Evolutionary conservation across 108 stramenopile genomes (phyloP).

Genomic region (Cyclotella sp.): DNA sequence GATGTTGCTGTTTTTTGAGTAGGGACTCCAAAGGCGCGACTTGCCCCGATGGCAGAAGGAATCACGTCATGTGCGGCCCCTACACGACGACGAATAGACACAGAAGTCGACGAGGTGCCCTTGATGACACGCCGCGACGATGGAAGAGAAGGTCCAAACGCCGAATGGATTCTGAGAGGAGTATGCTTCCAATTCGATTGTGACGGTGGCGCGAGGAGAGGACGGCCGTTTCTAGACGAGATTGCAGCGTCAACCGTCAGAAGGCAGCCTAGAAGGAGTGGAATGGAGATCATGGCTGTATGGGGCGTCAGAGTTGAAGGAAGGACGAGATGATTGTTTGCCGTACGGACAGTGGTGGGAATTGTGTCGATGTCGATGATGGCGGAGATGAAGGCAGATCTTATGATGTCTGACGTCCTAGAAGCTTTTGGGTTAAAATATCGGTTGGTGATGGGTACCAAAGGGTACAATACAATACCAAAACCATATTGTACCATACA

Average conservation of each 20-base stretch:
- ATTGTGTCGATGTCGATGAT: constrained; percentile 3
- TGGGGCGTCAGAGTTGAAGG: no score
- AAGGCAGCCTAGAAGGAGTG: constrained; percentile 7
- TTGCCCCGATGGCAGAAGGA: background rate
- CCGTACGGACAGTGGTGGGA: background rate
- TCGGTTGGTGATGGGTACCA: no score
- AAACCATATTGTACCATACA: no score
- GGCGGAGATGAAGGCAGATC: no score
- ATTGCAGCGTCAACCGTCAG: background rate
- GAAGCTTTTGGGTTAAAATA: no score
- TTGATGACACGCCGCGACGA: background rate
- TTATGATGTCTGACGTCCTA: no score
- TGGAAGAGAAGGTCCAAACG: background rate
- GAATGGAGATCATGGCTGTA: background rate
- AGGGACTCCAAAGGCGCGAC: background rate
- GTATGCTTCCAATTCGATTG: background rate
- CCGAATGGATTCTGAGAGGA: background rate
- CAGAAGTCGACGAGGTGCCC: background rate
- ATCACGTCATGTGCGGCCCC: background rate
- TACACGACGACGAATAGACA: background rate
- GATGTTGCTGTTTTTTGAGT: background rate
- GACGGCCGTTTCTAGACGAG: background rate
- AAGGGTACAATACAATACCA: no score
- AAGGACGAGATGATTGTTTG: background rate
- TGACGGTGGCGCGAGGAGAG: background rate